Base-by-base conservation (phyloP, 176 grass and related monocot species). In the Dendrocalamus sinicus region DNA sequence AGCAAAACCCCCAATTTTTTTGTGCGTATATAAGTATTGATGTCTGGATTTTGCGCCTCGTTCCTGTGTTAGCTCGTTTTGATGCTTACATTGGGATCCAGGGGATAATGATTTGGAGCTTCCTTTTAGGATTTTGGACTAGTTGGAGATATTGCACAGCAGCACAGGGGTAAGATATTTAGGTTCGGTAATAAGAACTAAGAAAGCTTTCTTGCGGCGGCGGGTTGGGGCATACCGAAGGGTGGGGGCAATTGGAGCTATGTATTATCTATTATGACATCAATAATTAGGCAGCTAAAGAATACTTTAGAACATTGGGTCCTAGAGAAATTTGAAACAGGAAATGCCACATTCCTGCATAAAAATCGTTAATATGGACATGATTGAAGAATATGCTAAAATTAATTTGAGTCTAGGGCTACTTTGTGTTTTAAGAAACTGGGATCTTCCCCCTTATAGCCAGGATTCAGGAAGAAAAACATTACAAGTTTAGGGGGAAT, bases 341-440 rank as follows among this genome's bases (percentile, higher is more conserved):
- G n/a, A 72, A 72, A 60, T 13, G 24, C 3, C 6, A 44, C 6
- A 19, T 19, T 45, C n/a, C 51, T 58, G 54, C 57, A 72, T 30
- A 47, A 22, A 13, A 48, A 65, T 48, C 19, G 1, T n/a, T 81
- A 24, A 43, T 70, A 37, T 6, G 20, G 57, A 61, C 81, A 28
- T 45, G 68, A 32, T 10, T 43, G 55, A 45, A 61, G 4, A 8
- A 45, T 22, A 10, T 78, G 46, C 15, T 47, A 40, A 77, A 24
- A 44, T 14, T 32, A 68, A 39, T 65, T 52, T 65, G 10, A 79
- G 76, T 78, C 62, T 62, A 62, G 43, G 76, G 12, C 9, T 64
- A 17, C 12, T 61, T 12, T 48, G 37, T 55, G 22, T 44, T 44
- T 3, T 60, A 76, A 12, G 20, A 37, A 41, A 39, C 20, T 58